These are phyloP conservation scores for Leccinum rimulosum DNA, from an alignment of 768 basidiomycete genomes.

Conservation along the genomic window DNA sequence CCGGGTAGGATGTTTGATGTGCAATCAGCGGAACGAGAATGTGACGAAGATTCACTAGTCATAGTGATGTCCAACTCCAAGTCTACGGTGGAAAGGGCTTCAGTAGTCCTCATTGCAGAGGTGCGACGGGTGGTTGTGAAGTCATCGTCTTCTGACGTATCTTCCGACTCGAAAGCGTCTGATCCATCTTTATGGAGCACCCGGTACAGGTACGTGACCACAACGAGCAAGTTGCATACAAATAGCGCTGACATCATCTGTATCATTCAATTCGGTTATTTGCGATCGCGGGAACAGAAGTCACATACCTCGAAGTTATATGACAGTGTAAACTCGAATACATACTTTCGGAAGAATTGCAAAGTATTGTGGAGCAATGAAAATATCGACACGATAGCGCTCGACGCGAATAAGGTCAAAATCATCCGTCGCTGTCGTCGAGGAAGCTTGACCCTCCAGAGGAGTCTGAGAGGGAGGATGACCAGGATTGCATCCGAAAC, in stretches of 20 bases:
- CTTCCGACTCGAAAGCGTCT: too few relatives aligned
- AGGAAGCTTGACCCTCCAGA: neutral
- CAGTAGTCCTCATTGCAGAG: neutral
- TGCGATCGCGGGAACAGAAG: neutral
- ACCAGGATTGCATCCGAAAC: too few relatives aligned
- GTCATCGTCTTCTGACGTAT: neutral
- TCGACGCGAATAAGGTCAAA: constrained; percentile 12
- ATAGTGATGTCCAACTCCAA: neutral
- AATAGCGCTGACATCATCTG: neutral
- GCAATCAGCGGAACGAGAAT: neutral
- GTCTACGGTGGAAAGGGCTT: neutral
- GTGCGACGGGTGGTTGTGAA: neutral
- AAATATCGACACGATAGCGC: constrained; percentile 3
- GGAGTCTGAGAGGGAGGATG: too few relatives aligned
- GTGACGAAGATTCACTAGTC: neutral
- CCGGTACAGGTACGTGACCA: neutral
- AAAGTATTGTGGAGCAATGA: neutral
- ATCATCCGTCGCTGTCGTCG: constrained; percentile 17
- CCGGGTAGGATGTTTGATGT: neutral
- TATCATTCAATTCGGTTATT: neutral
- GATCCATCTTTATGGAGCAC: neutral
- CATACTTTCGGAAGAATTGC: neutral
- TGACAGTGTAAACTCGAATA: neutral
- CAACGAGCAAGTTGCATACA: neutral
- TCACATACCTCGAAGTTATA: neutral